These are phyloP conservation scores for Leucaena leucocephala DNA, from an alignment of 306 rosid genomes.

Conservation along the genomic window DNA sequence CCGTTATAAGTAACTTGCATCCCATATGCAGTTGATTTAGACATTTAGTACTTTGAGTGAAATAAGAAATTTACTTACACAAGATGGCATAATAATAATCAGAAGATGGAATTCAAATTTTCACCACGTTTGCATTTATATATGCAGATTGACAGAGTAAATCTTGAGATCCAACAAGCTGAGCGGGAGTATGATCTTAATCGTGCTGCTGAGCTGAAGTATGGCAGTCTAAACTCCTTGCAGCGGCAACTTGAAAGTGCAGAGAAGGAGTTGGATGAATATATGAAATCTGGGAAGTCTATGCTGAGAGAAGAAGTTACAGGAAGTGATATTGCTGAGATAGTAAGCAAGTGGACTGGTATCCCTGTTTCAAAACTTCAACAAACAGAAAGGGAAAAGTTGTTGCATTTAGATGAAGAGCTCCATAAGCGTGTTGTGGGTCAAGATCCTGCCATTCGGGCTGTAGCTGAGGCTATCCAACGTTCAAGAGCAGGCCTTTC, in stretches of 20 bases:
- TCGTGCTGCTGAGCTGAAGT: constrained; percentile 94
- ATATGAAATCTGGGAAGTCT: constrained; percentile 90
- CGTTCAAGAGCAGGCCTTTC: constrained; percentile 98
- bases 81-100: background rate
- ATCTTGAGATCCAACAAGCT: constrained; percentile 94
- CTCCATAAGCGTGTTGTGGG: constrained; percentile 96
- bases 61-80: background rate
- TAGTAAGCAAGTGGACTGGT: constrained; percentile 99
- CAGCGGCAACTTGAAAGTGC: constrained; percentile 83
- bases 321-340: constrained; percentile 86
- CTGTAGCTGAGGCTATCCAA: constrained; percentile 93
- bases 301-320: constrained; percentile 98
- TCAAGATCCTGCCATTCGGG: constrained; percentile 94
- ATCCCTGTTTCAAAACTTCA: constrained; percentile 96
- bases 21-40: background rate
- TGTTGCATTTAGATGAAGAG: constrained; percentile 88
- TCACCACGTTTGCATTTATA: constrained; percentile 27
- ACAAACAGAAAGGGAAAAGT: constrained; percentile 88
- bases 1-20: constrained; percentile 3
- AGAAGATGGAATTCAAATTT: background rate
- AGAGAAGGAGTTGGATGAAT: constrained; percentile 84
- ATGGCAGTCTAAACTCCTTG: constrained; percentile 90
- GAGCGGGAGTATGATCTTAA: constrained; percentile 97
- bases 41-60: background rate
- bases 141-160: constrained; percentile 89